Evolutionary conservation across 2,329 filamentous ascomycete genomes (phyloP), one percentile per base, ranked within the genome.

Genomic region (Epichloe sibirici): DNA sequence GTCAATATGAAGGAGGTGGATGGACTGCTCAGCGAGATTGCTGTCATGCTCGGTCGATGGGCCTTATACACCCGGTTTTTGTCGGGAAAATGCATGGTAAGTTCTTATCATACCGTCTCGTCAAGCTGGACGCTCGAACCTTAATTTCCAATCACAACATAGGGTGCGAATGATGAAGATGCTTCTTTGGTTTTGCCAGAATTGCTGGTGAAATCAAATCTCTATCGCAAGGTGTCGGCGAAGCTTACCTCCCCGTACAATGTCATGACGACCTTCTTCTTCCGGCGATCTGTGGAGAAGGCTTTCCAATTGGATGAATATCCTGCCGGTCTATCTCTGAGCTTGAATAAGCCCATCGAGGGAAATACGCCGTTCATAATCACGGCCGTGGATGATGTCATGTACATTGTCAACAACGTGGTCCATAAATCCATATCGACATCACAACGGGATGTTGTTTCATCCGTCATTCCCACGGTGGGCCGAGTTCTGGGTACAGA

Each of bases 1-100:
- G 88, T 97, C 23, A 90, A 96, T 63, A 95, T 97, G 88, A 96
- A 91, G 67, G 91, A 96, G 65, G 81, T 98, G 3, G 93, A 98
- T 63, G 85, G 81, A 0, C 70, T 97, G 9, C 74, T 98, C 4
- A 90, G 82, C 56, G 93, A 98, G 68, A 89, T 90, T 60, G 86
- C 88, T 1, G 74, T 94, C 40, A 98, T 98, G 89, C 79, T 98
- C 39, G 85, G 88, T 13, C 82, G 89, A 34, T 98, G 93, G 90
- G 89, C 91, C 3, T 72, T 97, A 12, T 98, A 96, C 67, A 85
- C 86, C 21, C 84, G 88, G 46, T 98, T 98, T 65, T 72, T 98
- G 50, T 85, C 88, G 23, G 83, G 82, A 54, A 96, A 95, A 71
- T 93, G 87, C 71, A 83, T 78, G 67, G 87, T 91, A 75, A 68